Conservation (phyloP, 371 early-diverging fungal species). For the Rhizomucor pusillus region DNA sequence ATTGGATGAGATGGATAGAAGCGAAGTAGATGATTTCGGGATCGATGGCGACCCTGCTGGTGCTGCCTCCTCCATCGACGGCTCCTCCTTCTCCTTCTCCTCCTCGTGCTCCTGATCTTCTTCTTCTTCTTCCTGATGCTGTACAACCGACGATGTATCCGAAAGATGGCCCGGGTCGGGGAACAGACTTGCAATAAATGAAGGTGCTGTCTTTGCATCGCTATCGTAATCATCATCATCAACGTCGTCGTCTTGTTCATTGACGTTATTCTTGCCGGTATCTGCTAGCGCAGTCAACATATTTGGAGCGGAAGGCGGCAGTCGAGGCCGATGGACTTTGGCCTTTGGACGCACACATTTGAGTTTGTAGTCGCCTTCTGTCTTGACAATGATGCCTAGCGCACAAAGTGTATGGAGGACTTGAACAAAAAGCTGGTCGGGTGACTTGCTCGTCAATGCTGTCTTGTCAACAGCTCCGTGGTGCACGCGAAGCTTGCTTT, state of each 20-base stretch:
- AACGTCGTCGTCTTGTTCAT: neutral
- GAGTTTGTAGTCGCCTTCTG: slow-evolving; percentile 10
- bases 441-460: slow-evolving; percentile 10
- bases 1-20: slow-evolving; percentile 3
- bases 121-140: neutral
- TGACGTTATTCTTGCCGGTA: neutral
- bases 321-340: neutral
- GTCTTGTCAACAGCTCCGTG: slow-evolving; percentile 10
- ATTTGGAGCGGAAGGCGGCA: neutral
- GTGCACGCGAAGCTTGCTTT: slow-evolving; percentile 6
- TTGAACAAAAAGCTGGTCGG: slow-evolving; percentile 6
- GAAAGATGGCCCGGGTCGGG: slow-evolving; percentile 15
- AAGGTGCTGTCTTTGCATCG: neutral
- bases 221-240: neutral
- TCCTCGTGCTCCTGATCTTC: neutral
- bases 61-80: too few species aligned
- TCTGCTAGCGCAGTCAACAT: neutral
- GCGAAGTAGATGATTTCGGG: slow-evolving; percentile 1
- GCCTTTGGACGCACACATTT: slow-evolving; percentile 13
- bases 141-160: neutral
- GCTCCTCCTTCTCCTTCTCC: neutral
- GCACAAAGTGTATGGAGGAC: slow-evolving; percentile 10
- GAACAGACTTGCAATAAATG: neutral
- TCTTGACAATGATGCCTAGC: slow-evolving; percentile 11
- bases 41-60: too few species aligned